These are phyloP conservation scores for Pseudozyma hubeiensis DNA, from an alignment of 1,284 basidiomycete species.

Conservation along the genomic window DNA sequence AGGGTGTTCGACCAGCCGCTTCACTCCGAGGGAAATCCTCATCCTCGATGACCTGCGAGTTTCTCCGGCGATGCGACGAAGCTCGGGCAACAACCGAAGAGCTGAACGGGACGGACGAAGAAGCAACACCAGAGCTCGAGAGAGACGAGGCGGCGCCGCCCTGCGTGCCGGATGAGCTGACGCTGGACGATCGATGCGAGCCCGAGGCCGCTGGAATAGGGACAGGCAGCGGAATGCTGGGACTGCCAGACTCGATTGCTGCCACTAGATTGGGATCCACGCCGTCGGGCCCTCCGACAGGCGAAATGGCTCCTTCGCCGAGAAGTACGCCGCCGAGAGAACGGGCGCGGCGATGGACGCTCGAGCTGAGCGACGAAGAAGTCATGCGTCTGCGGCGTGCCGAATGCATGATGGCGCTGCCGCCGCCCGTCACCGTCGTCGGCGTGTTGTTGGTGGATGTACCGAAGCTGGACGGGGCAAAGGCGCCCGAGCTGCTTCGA, in stretches of 20 bases:
- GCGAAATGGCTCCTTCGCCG: constrained; percentile 52
- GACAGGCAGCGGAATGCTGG: constrained; percentile 46
- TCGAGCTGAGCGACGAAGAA: constrained; percentile 39
- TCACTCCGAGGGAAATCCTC: constrained; percentile 19
- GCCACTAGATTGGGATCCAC: constrained; percentile 66
- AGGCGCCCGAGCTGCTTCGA: constrained; percentile 37
- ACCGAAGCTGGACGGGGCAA: constrained; percentile 32
- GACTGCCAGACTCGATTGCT: constrained; percentile 58
- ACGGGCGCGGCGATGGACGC: constrained; percentile 62
- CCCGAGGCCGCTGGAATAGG: constrained; percentile 35
- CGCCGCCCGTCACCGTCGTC: constrained; percentile 25
- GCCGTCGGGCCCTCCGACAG: constrained; percentile 66
- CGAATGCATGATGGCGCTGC: constrained; percentile 38
- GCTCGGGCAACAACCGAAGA: constrained; percentile 18
- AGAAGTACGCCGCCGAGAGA: constrained; percentile 60
- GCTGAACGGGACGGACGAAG: constrained; percentile 39
- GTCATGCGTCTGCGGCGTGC: constrained; percentile 42
- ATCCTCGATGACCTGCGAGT: constrained; percentile 41
- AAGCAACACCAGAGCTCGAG: constrained; percentile 28
- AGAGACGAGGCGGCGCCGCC: constrained; percentile 29
- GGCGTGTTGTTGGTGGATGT: constrained; percentile 24
- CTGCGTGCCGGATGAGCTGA: constrained; percentile 49
- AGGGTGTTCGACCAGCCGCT: neutral
- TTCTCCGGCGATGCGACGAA: constrained; percentile 15
- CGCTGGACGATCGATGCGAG: constrained; percentile 37